Evolutionary conservation across 148 eudicot genomes (phyloP).

Genomic region (Rhododendron henanense): DNA sequence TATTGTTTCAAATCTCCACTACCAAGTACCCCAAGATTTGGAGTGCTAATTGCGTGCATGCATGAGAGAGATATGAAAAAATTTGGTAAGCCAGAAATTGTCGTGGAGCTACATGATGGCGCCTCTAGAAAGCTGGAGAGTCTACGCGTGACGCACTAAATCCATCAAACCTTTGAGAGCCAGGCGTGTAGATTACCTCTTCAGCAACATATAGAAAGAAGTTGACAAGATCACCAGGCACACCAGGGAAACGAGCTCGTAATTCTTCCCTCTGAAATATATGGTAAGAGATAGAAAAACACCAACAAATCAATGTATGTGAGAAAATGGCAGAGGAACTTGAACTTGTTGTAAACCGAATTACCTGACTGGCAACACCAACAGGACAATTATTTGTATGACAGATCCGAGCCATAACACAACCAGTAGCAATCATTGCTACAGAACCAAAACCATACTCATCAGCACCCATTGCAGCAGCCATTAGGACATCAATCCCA

Average conservation of each 20-base stretch:
- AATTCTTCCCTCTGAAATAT: no score
- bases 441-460: conserved; percentile 98
- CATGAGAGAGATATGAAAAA: neutral
- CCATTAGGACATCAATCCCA: conserved; percentile 97
- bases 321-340: no score
- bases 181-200: conserved; percentile 54
- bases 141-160: neutral
- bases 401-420: no score
- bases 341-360: no score
- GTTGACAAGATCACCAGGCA: conserved; percentile 98
- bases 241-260: conserved; percentile 80
- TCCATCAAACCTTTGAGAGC: neutral
- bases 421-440: conserved; percentile 45
- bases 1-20: neutral
- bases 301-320: no score
- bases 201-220: conserved; percentile 95
- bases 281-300: no score
- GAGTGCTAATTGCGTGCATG: neutral
- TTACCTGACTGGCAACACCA: no score
- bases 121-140: neutral
- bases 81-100: neutral
- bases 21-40: neutral
- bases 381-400: no score
- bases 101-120: neutral
- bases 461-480: conserved; percentile 99